phyloP scores from a whole-genome alignment of 2,329 filamentous ascomycete species.

The Botrytis fabae region DNA sequence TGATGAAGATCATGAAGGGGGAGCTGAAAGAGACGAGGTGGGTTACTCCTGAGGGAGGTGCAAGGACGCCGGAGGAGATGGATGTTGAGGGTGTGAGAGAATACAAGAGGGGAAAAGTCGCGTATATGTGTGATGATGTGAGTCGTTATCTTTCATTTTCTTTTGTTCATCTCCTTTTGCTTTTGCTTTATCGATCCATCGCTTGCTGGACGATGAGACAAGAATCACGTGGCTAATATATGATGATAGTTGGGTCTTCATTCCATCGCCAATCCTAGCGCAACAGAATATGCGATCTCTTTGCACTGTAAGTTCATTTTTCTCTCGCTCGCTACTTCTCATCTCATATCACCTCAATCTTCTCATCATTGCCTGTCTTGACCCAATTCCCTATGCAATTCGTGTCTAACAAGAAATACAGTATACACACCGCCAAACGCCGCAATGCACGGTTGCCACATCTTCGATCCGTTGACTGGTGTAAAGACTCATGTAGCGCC shows the following conservation, averaged over 20 bases:
- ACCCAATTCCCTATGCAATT: too few relatives aligned
- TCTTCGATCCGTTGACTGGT: slow-evolving; percentile 77
- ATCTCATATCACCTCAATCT: too few relatives aligned
- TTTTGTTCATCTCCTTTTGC: not conserved
- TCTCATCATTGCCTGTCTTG: not conserved
- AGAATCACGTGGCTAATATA: not conserved
- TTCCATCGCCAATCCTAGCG: slow-evolving; percentile 73
- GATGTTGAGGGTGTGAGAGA: slow-evolving; percentile 52
- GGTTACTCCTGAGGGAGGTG: slow-evolving; percentile 36
- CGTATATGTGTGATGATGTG: slow-evolving; percentile 83
- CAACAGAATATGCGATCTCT: slow-evolving; percentile 75
- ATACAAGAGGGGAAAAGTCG: slow-evolving; percentile 71
- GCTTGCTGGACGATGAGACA: not conserved
- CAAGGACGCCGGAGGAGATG: slow-evolving; percentile 24
- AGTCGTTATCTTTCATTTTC: not conserved
- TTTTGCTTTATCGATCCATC: not conserved
- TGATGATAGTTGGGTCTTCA: slow-evolving; percentile 68
- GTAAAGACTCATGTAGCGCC: slow-evolving; percentile 69
- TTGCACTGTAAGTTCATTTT: slow-evolving; percentile 56
- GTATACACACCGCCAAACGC: slow-evolving; percentile 91
- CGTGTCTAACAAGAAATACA: slow-evolving; percentile 18
- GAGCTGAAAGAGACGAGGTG: slow-evolving; percentile 78
- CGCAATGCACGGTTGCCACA: slow-evolving; percentile 75
- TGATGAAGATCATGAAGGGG: slow-evolving; percentile 88
- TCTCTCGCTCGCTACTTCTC: not conserved